Conservation (phyloP, 1,139 yeast species). For the Yarrowia galli region DNA sequence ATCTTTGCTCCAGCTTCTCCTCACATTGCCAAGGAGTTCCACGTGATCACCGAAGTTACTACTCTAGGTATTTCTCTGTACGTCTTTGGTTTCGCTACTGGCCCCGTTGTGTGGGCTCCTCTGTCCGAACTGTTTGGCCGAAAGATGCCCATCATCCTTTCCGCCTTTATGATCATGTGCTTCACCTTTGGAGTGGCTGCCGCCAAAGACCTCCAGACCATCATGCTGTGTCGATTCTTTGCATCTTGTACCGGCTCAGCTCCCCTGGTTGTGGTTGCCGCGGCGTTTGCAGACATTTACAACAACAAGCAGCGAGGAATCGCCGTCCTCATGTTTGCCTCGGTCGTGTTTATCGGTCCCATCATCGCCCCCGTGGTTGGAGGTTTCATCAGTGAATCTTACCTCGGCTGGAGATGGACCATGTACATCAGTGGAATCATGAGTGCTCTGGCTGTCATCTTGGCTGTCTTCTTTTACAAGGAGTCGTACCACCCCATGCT, state of each 20-base stretch:
- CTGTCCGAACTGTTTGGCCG: constrained; percentile 79
- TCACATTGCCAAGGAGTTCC: constrained; percentile 47
- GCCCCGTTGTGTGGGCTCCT: constrained; percentile 85
- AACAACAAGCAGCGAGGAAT: constrained; percentile 68
- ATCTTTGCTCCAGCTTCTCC: constrained; percentile 53
- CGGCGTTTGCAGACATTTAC: constrained; percentile 79
- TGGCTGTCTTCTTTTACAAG: constrained; percentile 52
- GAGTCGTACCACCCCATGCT: constrained; percentile 60
- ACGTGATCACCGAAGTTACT: constrained; percentile 49
- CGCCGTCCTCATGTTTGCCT: constrained; percentile 69
- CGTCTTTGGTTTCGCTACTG: constrained; percentile 82
- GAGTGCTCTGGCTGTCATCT: constrained; percentile 52
- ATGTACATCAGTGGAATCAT: constrained; percentile 62
- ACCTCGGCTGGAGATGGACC: constrained; percentile 67
- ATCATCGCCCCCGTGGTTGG: constrained; percentile 66
- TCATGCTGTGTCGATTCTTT: constrained; percentile 75
- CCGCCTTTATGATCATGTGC: constrained; percentile 62
- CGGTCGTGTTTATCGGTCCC: constrained; percentile 78
- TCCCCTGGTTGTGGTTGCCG: constrained; percentile 83
- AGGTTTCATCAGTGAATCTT: constrained; percentile 51
- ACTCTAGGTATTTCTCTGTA: constrained; percentile 69
- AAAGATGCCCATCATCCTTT: constrained; percentile 60
- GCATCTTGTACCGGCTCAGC: constrained; percentile 81
- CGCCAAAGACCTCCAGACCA: constrained; percentile 74
- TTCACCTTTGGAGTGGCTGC: constrained; percentile 77